Evolutionary conservation across 2,329 filamentous ascomycete species (phyloP).

Genomic region (Ophiocordyceps australis): DNA sequence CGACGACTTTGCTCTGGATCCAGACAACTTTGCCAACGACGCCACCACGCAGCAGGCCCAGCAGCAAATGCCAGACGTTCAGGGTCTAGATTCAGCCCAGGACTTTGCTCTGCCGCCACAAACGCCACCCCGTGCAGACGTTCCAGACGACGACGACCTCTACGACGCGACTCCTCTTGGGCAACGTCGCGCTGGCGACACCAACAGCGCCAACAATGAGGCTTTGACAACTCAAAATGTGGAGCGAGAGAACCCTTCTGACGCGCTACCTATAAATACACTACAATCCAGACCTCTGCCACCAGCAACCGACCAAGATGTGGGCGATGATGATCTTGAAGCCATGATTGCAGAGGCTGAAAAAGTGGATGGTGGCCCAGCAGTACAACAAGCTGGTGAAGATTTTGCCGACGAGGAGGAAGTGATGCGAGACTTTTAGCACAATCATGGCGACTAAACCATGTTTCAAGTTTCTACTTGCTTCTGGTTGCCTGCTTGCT

Average conservation of each 20-base stretch:
- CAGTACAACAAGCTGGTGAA: background rate
- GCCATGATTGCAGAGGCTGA: constrained; percentile 33
- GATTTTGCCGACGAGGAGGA: constrained; percentile 45
- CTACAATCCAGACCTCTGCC: no score
- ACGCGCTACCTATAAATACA: background rate
- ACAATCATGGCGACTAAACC: no score
- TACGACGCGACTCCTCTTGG: constrained; percentile 32
- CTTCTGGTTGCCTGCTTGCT: no score
- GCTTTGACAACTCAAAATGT: no score
- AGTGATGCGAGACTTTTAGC: constrained; percentile 43
- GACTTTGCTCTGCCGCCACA: constrained; percentile 6
- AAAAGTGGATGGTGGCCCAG: constrained; percentile 4
- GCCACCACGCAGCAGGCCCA: constrained; percentile 3
- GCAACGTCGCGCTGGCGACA: constrained; percentile 4
- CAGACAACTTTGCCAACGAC: no score
- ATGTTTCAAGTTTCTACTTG: no score
- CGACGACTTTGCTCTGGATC: constrained; percentile 4
- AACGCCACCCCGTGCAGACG: constrained; percentile 8
- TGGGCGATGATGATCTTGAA: constrained; percentile 26
- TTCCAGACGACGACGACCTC: constrained; percentile 27
- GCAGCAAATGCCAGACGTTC: background rate
- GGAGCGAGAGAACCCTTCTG: no score
- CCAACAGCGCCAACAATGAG: constrained; percentile 29
- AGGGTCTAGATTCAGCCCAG: no score
- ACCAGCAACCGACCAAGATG: background rate